Percentiles rank a stretch among this genome's conserved stretches.
phyloP scores from a whole-genome alignment of 768 basidiomycete genomes.

The Lentinus brumalis region DNA sequence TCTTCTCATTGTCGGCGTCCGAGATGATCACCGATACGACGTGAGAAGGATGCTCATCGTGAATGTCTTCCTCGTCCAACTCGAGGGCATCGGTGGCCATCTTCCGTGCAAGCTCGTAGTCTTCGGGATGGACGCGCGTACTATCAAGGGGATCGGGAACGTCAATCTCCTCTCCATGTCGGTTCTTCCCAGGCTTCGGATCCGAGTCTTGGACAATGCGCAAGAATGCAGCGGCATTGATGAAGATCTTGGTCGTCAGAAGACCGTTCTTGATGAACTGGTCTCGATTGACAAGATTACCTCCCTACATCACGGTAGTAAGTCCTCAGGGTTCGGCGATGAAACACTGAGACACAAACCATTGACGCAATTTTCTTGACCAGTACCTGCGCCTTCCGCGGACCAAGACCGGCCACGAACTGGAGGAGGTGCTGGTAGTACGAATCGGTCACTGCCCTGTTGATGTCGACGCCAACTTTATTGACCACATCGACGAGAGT shows the following conservation, averaged over 20 bases:
- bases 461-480: conserved; percentile 94
- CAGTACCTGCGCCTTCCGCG: conserved; percentile 86
- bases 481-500: conserved; percentile 89
- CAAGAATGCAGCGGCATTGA: conserved; percentile 92
- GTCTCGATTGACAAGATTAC: conserved; percentile 82
- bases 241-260: conserved; percentile 83
- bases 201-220: conserved; percentile 79
- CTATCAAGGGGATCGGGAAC: conserved; percentile 89
- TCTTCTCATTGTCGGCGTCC: conserved; percentile 74
- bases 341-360: conserved; percentile 46
- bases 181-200: conserved; percentile 58
- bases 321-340: neutral
- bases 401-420: conserved; percentile 91
- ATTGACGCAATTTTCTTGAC: conserved; percentile 77
- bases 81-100: conserved; percentile 98
- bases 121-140: conserved; percentile 95
- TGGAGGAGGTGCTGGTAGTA: conserved; percentile 90
- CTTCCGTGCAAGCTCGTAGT: conserved; percentile 96
- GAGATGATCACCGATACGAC: conserved; percentile 86
- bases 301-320: conserved; percentile 57
- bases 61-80: conserved; percentile 95
- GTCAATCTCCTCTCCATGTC: conserved; percentile 63
- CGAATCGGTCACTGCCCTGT: conserved; percentile 83
- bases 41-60: conserved; percentile 89
- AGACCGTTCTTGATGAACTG: conserved; percentile 84